These are phyloP conservation scores for Tylopilus cervinicoccineus DNA, from an alignment of 768 basidiomycete species.

Conservation along the genomic window DNA sequence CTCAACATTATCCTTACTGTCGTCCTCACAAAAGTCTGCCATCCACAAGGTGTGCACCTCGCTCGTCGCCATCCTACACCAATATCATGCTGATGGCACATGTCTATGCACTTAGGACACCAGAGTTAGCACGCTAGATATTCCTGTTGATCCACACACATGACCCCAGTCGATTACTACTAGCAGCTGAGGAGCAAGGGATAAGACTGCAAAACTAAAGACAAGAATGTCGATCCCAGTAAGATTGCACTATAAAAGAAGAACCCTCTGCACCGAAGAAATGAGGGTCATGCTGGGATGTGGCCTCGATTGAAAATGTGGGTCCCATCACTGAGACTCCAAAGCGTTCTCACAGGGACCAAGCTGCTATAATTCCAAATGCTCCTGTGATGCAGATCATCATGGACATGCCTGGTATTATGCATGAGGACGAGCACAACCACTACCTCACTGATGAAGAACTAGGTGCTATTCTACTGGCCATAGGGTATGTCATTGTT, in stretches of 20 bases:
- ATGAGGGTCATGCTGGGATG: slow-evolving; percentile 95
- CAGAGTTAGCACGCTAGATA: too few species aligned
- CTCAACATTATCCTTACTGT: too few species aligned
- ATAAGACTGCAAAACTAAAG: too few species aligned
- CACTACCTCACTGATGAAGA: slow-evolving; percentile 96
- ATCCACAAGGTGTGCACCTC: too few species aligned
- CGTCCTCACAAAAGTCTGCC: too few species aligned
- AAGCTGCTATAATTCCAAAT: slow-evolving; percentile 77
- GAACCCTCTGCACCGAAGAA: slow-evolving; percentile 82
- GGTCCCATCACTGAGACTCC: slow-evolving; percentile 57
- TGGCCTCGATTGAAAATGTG: slow-evolving; percentile 69
- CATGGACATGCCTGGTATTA: slow-evolving; percentile 78
- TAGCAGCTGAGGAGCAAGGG: too few species aligned
- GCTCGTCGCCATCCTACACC: too few species aligned
- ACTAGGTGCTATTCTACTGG: slow-evolving; percentile 84
- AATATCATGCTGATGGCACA: too few species aligned
- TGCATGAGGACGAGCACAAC: slow-evolving; percentile 94
- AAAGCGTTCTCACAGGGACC: slow-evolving; percentile 96
- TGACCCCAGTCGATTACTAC: too few species aligned
- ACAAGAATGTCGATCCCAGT: slow-evolving; percentile 65
- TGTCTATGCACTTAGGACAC: too few species aligned
- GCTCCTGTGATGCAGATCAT: slow-evolving; percentile 74
- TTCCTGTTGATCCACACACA: too few species aligned
- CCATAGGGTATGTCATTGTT: slow-evolving; percentile 84
- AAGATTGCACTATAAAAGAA: slow-evolving; percentile 63